phyloP scores from a whole-genome alignment of 2,329 filamentous ascomycete species.

The Gnomoniopsis smithogilvyi region DNA sequence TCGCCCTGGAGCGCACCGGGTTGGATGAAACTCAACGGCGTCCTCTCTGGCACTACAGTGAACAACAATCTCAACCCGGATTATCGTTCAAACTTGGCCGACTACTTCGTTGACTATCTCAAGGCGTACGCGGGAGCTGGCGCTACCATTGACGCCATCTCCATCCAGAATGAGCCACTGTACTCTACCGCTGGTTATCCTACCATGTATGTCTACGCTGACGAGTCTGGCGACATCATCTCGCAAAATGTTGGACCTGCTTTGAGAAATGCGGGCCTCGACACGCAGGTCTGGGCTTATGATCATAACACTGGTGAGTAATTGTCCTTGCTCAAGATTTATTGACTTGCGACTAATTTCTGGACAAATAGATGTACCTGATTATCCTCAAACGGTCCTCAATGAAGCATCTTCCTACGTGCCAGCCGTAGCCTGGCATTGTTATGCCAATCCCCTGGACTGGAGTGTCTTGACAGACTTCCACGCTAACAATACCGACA shows the following conservation, averaged over 20 bases:
- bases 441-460: constrained; percentile 33
- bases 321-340: no score
- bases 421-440: constrained; percentile 37
- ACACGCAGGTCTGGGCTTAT: constrained; percentile 44
- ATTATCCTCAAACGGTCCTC: constrained; percentile 37
- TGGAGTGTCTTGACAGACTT: constrained; percentile 37
- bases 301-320: constrained; percentile 35
- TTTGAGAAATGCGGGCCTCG: constrained; percentile 34
- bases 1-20: constrained; percentile 38
- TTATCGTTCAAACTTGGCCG: constrained; percentile 32
- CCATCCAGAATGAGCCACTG: constrained; percentile 42
- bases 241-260: constrained; percentile 36
- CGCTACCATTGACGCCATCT: constrained; percentile 37
- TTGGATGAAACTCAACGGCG: constrained; percentile 39
- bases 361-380: constrained; percentile 24
- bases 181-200: constrained; percentile 35
- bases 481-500: constrained; percentile 35
- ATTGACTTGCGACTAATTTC: neutral
- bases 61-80: constrained; percentile 37
- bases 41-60: constrained; percentile 30
- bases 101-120: constrained; percentile 41
- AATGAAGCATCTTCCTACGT: constrained; percentile 29
- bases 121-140: constrained; percentile 34
- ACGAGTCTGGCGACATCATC: constrained; percentile 35
- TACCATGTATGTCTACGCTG: constrained; percentile 36